Base-by-base conservation (phyloP, 163 green algal species). In the Volvox carteri region DNA sequence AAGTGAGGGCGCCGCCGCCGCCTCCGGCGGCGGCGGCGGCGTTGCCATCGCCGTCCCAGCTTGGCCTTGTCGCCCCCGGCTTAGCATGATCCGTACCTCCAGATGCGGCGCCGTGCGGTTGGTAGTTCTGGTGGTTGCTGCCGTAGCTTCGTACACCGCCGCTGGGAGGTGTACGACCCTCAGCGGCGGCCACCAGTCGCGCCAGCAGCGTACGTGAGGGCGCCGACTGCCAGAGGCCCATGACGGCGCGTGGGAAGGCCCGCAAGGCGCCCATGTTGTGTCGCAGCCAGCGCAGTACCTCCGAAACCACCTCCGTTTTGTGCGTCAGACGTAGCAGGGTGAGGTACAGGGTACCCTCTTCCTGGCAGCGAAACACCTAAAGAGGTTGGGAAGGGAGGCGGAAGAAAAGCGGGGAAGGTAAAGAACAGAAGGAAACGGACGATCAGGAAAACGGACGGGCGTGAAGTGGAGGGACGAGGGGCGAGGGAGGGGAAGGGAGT, bases 211-310 rank as follows among this genome's bases (percentile, higher is more conserved):
- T 73, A 19, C 70, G 37, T 2, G 39, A 33, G 25, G 84, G 84
- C 37, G 70, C 84, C 1, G 70, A 25, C 52, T 77, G 70, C 84
- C 70, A 83, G 6, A 89, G 70, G n/a, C 50, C 9, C 18, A 65
- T 50, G 9, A 89, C 84, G 28, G 84, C 70, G 28, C 52, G 70
- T 1, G 84, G 84, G 52, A 84, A 75, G 48, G 84, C 52, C 1
- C 84, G 39, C 39, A 89, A 52, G 44, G 84, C 70, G 21, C 42
- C 84, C 70, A 83, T 62, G 70, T 83, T 84, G 70, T 54, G 28
- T 2, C 84, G 84, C 52, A 89, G 52, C 84, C 84, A 89, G 28
- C 84, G 70, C 14, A 89, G n/a, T 14, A 41, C 52, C 84, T 89
- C 84, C 28, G 52, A 44, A 54, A 89, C 70, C 50, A 84, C 76